Conservation (phyloP, 2,329 filamentous ascomycete species). For the Beauveria caledonica region DNA sequence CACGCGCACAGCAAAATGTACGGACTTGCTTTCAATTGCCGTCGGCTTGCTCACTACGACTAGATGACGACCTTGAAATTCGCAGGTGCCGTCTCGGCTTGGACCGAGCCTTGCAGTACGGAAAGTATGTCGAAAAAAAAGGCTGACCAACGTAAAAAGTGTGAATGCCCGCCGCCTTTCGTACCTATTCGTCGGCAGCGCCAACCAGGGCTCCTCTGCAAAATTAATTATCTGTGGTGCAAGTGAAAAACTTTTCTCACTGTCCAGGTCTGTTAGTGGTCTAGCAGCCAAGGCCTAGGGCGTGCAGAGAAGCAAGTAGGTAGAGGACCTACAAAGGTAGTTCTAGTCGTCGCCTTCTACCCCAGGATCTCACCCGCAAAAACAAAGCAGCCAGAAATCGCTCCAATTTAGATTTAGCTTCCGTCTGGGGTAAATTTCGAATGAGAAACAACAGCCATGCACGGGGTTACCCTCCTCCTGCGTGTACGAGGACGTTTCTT, state of each 20-base stretch:
- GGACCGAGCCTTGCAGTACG: neutral
- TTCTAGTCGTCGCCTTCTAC: conserved; percentile 2
- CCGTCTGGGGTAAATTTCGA: conserved; percentile 9
- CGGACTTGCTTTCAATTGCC: neutral
- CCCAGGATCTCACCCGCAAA: conserved; percentile 11
- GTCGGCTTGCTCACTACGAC: neutral
- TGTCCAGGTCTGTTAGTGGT: neutral
- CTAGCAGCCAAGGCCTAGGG: neutral
- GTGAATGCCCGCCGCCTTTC: no score
- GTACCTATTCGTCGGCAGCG: no score
- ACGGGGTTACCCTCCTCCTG: neutral
- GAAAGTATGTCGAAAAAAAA: neutral
- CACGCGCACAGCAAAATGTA: neutral
- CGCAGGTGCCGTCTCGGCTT: neutral
- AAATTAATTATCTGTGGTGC: neutral
- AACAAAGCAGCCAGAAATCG: neutral
- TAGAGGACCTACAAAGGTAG: neutral
- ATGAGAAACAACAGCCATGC: neutral
- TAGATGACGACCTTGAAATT: neutral
- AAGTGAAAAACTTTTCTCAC: neutral
- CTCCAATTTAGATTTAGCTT: conserved; percentile 10
- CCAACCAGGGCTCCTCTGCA: neutral
- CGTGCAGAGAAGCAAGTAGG: neutral
- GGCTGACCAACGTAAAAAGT: no score
- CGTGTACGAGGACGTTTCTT: neutral